Conservation (phyloP, 1,139 yeast genomes). For the Suhomyces anneliseae region DNA sequence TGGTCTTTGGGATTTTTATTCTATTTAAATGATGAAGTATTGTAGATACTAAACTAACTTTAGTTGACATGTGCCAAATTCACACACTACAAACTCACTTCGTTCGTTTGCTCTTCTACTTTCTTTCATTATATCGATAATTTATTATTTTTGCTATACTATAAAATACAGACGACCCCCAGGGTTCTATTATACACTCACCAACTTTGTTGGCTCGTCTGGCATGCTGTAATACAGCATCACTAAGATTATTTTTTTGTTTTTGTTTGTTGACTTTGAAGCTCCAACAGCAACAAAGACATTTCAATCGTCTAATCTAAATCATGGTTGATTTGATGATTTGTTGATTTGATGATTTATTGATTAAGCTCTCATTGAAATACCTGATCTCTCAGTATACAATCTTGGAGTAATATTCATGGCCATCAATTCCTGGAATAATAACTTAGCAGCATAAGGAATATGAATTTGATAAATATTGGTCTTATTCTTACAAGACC, state of each 20-base stretch:
- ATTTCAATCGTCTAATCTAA: neutral
- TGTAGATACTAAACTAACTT: too few species aligned
- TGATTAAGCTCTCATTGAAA: constrained; percentile 37
- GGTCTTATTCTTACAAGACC: constrained; percentile 97
- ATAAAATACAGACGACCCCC: neutral
- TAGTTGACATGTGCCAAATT: too few species aligned
- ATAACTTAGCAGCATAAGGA: constrained; percentile 94
- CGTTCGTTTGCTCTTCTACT: neutral
- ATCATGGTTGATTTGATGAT: neutral
- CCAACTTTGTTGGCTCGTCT: neutral
- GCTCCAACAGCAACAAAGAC: neutral
- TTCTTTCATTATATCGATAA: constrained; percentile 2
- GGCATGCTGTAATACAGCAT: neutral
- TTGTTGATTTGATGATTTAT: too few species aligned
- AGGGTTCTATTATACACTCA: neutral
- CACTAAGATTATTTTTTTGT: neutral
- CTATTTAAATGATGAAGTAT: too few species aligned
- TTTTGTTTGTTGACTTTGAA: neutral
- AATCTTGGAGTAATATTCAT: constrained; percentile 95
- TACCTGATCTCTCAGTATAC: constrained; percentile 64
- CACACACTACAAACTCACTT: too few species aligned
- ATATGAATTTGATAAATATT: constrained; percentile 96
- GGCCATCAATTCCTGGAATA: constrained; percentile 92
- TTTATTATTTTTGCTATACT: constrained; percentile 6
- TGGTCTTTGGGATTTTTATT: too few species aligned